phyloP scores from a whole-genome alignment of 2,329 filamentous ascomycete species.

The Aspergillus fischeri region DNA sequence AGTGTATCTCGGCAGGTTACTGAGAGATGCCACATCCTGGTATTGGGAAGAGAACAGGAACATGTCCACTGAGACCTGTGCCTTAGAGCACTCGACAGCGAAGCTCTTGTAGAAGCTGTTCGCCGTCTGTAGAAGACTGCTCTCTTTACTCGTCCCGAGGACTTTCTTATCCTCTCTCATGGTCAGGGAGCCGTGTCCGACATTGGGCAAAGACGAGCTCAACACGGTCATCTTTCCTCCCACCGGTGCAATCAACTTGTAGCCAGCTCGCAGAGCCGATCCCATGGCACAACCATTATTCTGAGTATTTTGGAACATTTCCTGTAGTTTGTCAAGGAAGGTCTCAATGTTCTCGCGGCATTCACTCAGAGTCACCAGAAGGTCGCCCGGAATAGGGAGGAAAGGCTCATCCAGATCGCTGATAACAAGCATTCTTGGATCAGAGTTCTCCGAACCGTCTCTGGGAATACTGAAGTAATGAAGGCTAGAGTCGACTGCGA shows the following conservation, averaged over 20 bases:
- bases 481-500: slow-evolving; percentile 89
- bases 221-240: slow-evolving; percentile 94
- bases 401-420: slow-evolving; percentile 96
- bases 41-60: slow-evolving; percentile 95
- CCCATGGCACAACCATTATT: slow-evolving; percentile 91
- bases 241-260: slow-evolving; percentile 90
- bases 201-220: slow-evolving; percentile 82
- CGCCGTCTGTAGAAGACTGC: slow-evolving; percentile 76
- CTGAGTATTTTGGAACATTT: slow-evolving; percentile 95
- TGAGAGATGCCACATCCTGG: slow-evolving; percentile 93
- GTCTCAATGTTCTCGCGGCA: slow-evolving; percentile 86
- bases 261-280: slow-evolving; percentile 83
- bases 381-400: slow-evolving; percentile 85
- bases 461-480: slow-evolving; percentile 95
- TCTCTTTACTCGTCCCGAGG: slow-evolving; percentile 90
- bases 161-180: slow-evolving; percentile 96
- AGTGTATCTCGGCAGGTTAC: slow-evolving; percentile 92
- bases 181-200: slow-evolving; percentile 84
- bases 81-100: slow-evolving; percentile 97
- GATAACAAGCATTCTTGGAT: slow-evolving; percentile 88
- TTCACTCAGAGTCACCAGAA: slow-evolving; percentile 84
- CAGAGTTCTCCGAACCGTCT: slow-evolving; percentile 76
- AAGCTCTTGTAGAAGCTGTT: slow-evolving; percentile 99
- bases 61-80: slow-evolving; percentile 98
- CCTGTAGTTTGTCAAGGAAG: slow-evolving; percentile 84